Conservation (phyloP, 176 grass and related monocot species). For the Eremochloa ophiuroides region DNA sequence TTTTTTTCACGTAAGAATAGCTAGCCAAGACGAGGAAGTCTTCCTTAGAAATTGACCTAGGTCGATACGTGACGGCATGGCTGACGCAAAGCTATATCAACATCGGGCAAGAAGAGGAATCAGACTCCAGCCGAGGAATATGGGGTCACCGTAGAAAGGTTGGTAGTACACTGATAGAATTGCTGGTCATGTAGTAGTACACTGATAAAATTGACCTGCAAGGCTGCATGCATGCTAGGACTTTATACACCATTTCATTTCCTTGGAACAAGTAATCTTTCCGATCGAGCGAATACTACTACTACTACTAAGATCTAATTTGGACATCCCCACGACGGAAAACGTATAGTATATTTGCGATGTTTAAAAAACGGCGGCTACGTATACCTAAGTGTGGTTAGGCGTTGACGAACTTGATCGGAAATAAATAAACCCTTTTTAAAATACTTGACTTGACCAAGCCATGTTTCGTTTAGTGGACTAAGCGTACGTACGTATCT, state of each 20-base stretch:
- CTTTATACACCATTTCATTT: background rate
- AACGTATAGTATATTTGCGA: background rate
- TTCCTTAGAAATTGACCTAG: background rate
- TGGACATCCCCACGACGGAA: background rate
- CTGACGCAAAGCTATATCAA: background rate
- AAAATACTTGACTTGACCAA: background rate
- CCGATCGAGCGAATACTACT: background rate
- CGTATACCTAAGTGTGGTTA: background rate
- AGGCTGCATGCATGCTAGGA: background rate
- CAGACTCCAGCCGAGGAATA: background rate
- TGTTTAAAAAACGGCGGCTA: background rate
- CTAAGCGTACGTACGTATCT: no score
- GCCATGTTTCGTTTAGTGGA: background rate
- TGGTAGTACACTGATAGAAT: background rate
- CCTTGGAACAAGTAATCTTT: background rate
- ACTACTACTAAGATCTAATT: no score
- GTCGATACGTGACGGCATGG: background rate
- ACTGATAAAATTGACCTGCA: background rate
- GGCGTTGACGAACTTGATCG: background rate
- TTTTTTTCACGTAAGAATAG: no score
- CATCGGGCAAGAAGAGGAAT: background rate
- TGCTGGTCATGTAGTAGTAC: background rate
- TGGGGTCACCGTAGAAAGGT: background rate
- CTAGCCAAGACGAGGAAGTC: no score
- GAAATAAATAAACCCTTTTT: background rate